Percentiles rank a stretch among this genome's conserved stretches.
Evolutionary conservation across 1,284 basidiomycete genomes (phyloP).

Genomic region (Cutaneotrichosporon sp.): DNA sequence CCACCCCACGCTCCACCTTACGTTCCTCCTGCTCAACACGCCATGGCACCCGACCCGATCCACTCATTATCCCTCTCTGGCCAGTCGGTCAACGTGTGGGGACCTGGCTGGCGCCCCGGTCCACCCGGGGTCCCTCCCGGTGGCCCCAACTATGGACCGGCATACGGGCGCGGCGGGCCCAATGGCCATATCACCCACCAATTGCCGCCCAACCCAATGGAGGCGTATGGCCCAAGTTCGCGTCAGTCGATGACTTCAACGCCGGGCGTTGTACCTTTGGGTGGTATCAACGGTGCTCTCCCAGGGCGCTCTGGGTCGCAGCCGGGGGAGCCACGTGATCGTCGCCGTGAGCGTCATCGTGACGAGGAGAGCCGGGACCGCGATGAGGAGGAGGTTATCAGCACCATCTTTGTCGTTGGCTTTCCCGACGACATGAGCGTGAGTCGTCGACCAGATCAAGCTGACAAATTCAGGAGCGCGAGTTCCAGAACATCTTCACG

Average conservation of each 20-base stretch:
- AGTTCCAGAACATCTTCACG: constrained; percentile 99
- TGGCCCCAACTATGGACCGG: constrained; percentile 20
- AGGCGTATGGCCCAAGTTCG: constrained; percentile 27
- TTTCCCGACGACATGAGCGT: constrained; percentile 99
- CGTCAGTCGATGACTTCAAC: constrained; percentile 29
- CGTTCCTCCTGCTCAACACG: constrained; percentile 49
- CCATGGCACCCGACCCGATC: constrained; percentile 50
- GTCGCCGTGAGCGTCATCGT: constrained; percentile 25
- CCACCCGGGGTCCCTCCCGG: constrained; percentile 14
- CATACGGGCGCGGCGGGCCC: constrained; percentile 17
- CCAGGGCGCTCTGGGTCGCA: constrained; percentile 21
- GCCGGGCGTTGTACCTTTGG: constrained; percentile 18
- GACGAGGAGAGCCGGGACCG: constrained; percentile 37
- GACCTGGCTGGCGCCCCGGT: constrained; percentile 24
- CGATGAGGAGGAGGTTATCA: constrained; percentile 77
- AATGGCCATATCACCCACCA: constrained; percentile 28
- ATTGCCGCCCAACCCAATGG: constrained; percentile 27
- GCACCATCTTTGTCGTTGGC: constrained; percentile 96
- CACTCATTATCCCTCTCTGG: constrained; percentile 31
- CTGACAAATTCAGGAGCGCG: constrained; percentile 69
- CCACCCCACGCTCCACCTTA: constrained; percentile 46
- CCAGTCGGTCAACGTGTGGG: constrained; percentile 23
- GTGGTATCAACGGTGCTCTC: constrained; percentile 17
- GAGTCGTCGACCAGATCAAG: constrained; percentile 47
- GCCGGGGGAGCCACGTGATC: constrained; percentile 25